These are phyloP conservation scores for Entomortierella beljakovae DNA, from an alignment of 192 early-diverging fungal genomes.

Conservation along the genomic window DNA sequence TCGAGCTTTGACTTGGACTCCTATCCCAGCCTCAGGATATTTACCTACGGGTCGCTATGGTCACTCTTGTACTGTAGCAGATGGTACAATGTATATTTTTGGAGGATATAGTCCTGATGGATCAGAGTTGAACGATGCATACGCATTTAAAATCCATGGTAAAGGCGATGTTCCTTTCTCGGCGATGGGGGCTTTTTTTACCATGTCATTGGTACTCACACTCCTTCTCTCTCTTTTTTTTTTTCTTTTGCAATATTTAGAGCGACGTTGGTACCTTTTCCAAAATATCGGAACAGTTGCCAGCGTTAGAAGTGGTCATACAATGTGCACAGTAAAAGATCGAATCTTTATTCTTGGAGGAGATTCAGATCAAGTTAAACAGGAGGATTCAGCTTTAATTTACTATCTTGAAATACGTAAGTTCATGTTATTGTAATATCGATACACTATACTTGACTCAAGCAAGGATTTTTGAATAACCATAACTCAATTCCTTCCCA, in stretches of 20 bases:
- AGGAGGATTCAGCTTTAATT: constrained; percentile 51
- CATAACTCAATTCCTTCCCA: too few species aligned
- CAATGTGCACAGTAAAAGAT: constrained; percentile 57
- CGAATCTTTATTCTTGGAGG: constrained; percentile 67
- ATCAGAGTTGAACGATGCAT: constrained; percentile 59
- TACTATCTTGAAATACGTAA: constrained; percentile 31
- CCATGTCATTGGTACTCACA: not conserved
- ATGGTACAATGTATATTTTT: constrained; percentile 66
- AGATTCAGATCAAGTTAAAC: constrained; percentile 57
- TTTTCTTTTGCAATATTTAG: constrained; percentile 26
- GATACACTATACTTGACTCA: not conserved
- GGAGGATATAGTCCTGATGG: constrained; percentile 61
- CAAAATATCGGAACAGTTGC: constrained; percentile 68
- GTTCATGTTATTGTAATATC: not conserved
- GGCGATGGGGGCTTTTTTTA: too few species aligned
- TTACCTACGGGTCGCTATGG: constrained; percentile 61
- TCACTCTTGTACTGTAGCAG: constrained; percentile 53
- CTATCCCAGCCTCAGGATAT: constrained; percentile 58
- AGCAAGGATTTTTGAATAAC: too few species aligned
- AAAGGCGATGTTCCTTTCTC: too few species aligned
- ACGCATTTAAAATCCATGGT: constrained; percentile 64
- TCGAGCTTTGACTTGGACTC: constrained; percentile 55
- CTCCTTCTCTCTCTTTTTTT: not conserved
- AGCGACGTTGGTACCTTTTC: constrained; percentile 68
- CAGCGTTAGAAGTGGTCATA: constrained; percentile 57